Evolutionary conservation across 805 yeast species (phyloP), one percentile per base, ranked within the genome.

Genomic region (Teunomyces lycoperdinae): DNA sequence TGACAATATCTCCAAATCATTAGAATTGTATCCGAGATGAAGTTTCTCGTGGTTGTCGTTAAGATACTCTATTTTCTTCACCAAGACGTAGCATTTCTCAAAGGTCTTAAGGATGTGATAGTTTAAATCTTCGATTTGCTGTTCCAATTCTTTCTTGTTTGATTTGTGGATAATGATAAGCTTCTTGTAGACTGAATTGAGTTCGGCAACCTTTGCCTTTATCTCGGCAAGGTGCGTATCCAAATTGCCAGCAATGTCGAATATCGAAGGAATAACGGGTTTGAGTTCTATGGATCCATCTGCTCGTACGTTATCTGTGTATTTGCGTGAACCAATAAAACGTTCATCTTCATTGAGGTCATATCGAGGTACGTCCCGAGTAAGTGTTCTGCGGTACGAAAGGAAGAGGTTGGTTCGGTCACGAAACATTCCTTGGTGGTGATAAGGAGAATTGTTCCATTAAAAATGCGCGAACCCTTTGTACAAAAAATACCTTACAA

Each of bases 321-420:
- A 50, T 8, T 46, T 44, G 20, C 66, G 56, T n/a, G 59, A 51
- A 30, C 61, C 63, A 51, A 84, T 78, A 47, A 85, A 74, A 17
- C 85, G 84, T 59, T 77, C 82, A 58, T 81, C 87, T 53, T 82
- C 85, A 33, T 78, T 83, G 14, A 68, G 66, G 31, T 72, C 72
- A 49, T 77, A 74, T 17, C 69, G 60, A 48, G 51, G 46, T 50
- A 51, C 34, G 41, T 49, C 55, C 24, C 90, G 90, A 0, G 96
- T 95, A 48, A 84, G 85, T 9, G 98, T 90, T 50, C 94, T 81
- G 53, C 99, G 81, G 62, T 87, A 92, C 41, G 97, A 89, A 17
- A 90, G 72, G 66, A 77, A 92, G 54, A 92, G 76, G 61, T 91
- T 92, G n/a, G 99, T 94, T 64, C 97, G 77, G 68, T 94, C 98